A percentile compares a stretch with the other conserved stretches of the same genome.
These are phyloP conservation scores for Clarireedia homoeocarpa DNA, from an alignment of 2,329 filamentous ascomycete genomes.

Conservation along the genomic window DNA sequence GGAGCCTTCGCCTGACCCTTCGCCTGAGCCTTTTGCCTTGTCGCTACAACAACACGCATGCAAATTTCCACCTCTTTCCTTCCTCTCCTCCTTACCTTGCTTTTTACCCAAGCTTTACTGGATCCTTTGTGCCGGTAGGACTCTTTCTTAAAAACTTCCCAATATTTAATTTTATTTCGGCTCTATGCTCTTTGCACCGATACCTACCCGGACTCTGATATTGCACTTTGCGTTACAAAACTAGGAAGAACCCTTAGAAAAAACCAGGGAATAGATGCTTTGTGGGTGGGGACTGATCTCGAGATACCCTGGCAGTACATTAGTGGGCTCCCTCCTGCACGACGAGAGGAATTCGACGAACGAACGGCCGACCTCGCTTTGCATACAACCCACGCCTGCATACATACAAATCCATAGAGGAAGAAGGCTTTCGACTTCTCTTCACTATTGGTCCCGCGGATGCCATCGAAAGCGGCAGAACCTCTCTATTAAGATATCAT, in stretches of 20 bases:
- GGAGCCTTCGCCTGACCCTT: neutral
- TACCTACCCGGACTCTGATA: neutral
- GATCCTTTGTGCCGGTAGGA: neutral
- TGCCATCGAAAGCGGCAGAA: conserved; percentile 10
- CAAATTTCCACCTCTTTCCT: neutral
- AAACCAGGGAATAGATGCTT: conserved; percentile 7
- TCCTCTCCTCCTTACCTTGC: neutral
- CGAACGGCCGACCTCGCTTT: conserved; percentile 9
- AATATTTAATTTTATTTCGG: neutral
- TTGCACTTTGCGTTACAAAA: conserved; percentile 1
- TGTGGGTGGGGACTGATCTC: conserved; percentile 8
- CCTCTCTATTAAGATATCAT: conserved; percentile 8
- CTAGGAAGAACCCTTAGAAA: conserved; percentile 10
- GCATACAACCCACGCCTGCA: conserved; percentile 6
- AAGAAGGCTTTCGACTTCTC: conserved; percentile 3
- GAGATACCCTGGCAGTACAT: conserved; percentile 5
- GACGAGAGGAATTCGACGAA: conserved; percentile 7
- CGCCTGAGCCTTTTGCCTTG: neutral
- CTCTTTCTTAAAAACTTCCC: neutral
- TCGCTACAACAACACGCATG: neutral
- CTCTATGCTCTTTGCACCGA: neutral
- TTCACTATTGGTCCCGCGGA: conserved; percentile 5
- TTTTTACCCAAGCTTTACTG: neutral
- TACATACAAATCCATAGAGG: conserved; percentile 1
- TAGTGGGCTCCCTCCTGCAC: conserved; percentile 8